Evolutionary conservation across 495 filamentous ascomycete genomes (phyloP), one percentile per base, ranked within the genome.

Genomic region (Daldinia vernicosa): DNA sequence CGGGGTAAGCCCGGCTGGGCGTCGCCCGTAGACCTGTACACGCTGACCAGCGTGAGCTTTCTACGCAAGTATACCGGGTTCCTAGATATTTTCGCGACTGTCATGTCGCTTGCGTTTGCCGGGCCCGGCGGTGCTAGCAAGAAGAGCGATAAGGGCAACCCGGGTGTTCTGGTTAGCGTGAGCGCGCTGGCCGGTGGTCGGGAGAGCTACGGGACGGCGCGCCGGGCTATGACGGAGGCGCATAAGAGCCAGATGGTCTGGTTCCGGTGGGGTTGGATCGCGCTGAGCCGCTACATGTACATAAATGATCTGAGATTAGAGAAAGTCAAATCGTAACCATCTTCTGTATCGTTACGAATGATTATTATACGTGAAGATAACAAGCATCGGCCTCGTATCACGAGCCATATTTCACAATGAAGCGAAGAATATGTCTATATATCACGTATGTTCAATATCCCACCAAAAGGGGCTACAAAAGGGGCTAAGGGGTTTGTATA

Each of bases 261-360:
- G 95, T 99, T 98, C 76, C 87, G 95, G 9, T 98, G 93, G 89
- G 94, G 93, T 0, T 99, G 95, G 95, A 96, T 99, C 74, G 84
- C 86, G 5, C 71, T 97, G 61, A 93, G 93, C 65, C 83, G 95
- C 65, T 99, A 98, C 81, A 98, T 99, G 95, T 87, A 92, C 67
- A 86, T 99, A 2, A 99, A 99, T 82, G 94, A 98, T 79, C 75
- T 98, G 78, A 86, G 84, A 76, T 81, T 89, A 72, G 92, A 92
- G 40, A 81, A 77, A 35, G 65, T 77, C 30, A 64, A 74, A 63
- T 45, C 63, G 12, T 76, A 66, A 77, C 26, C 28, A 60, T 24
- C 19, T 8, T 22, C 33, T 35, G 14, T 35, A 14, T 14, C 1
- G 43, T 24, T 22, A 12, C 22, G 3, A 17, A 22, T 24, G 0